Evolutionary conservation across 768 basidiomycete species (phyloP).

Genomic region (Psilocybe sp.): DNA sequence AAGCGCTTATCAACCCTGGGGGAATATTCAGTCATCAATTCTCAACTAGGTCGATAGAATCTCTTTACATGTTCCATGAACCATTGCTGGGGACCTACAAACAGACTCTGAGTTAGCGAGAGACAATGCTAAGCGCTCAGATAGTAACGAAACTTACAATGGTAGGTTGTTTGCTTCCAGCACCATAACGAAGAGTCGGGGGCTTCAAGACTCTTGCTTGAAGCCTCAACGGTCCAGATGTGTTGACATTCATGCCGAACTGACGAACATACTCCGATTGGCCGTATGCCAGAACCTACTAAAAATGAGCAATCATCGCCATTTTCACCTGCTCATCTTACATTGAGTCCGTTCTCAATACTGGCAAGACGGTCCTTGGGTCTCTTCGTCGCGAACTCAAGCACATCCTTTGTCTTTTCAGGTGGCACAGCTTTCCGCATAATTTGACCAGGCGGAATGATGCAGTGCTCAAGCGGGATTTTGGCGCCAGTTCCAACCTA

Average conservation of each 20-base stretch:
- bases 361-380: constrained; percentile 59
- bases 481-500: constrained; percentile 67
- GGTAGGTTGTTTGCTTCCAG: constrained; percentile 48
- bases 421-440: constrained; percentile 72
- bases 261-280: constrained; percentile 73
- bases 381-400: constrained; percentile 68
- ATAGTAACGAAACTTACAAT: constrained; percentile 41
- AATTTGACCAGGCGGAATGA: constrained; percentile 64
- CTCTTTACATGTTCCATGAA: constrained; percentile 71
- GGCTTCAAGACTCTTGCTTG: constrained; percentile 62
- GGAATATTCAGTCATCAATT: not conserved
- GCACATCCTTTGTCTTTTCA: constrained; percentile 64
- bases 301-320: not conserved
- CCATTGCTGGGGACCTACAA: constrained; percentile 60
- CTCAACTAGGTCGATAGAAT: not conserved
- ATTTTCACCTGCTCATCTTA: constrained; percentile 18
- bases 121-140: constrained; percentile 1
- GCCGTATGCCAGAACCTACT: constrained; percentile 61
- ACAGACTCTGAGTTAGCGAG: not conserved
- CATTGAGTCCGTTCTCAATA: constrained; percentile 55
- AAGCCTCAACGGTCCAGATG: constrained; percentile 50
- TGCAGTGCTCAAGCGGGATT: constrained; percentile 67
- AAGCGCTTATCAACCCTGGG: constrained; percentile 71
- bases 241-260: constrained; percentile 68
- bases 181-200: constrained; percentile 67